Percentiles rank a stretch among this genome's conserved stretches.
These are phyloP conservation scores for Ambrosiella cleistominuta DNA, from an alignment of 2,329 filamentous ascomycete genomes.

Conservation along the genomic window DNA sequence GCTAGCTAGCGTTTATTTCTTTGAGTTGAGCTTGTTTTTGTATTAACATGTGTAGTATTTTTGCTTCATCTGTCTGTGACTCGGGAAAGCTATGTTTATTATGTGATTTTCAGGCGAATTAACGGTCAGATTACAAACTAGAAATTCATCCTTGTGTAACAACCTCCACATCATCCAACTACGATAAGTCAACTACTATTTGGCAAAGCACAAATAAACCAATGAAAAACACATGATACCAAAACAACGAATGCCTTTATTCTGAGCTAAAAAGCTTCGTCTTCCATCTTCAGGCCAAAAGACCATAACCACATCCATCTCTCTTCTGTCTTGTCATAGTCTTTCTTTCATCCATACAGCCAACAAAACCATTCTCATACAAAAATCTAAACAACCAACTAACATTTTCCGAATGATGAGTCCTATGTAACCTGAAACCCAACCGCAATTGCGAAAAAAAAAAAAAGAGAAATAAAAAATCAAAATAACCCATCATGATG, in stretches of 20 bases:
- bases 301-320: neutral
- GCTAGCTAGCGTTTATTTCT: too few relatives aligned
- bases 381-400: neutral
- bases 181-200: neutral
- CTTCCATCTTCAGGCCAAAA: neutral
- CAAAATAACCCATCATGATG: conserved; percentile 2
- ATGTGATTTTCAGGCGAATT: too few relatives aligned
- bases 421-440: too few relatives aligned
- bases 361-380: neutral
- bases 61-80: too few relatives aligned
- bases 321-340: neutral
- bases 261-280: neutral
- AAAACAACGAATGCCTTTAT: neutral
- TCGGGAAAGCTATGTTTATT: too few relatives aligned
- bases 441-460: neutral
- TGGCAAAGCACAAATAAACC: neutral
- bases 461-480: neutral
- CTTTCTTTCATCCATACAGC: neutral
- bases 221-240: neutral
- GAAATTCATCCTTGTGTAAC: too few relatives aligned
- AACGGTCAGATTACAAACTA: too few relatives aligned
- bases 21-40: too few relatives aligned
- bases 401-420: neutral
- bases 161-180: neutral
- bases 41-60: too few relatives aligned